A percentile compares a stretch with the other conserved stretches of the same genome.
Evolutionary conservation across 345 rosid genomes (phyloP).

Genomic region (Aquilaria yunnanensis): DNA sequence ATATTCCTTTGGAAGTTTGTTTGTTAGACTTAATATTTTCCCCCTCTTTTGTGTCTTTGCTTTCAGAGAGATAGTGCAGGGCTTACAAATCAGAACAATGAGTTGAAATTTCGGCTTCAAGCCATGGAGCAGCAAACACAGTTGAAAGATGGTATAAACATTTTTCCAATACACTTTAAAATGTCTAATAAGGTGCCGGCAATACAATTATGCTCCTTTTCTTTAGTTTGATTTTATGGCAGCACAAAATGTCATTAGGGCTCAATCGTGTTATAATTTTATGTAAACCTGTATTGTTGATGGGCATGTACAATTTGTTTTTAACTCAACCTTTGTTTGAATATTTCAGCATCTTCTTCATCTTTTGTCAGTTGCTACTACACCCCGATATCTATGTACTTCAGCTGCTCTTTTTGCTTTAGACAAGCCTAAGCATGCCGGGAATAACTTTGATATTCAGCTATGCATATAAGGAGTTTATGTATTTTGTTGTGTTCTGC

Average conservation of each 20-base stretch:
- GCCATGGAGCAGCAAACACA: slow-evolving; percentile 62
- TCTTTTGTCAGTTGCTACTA: no score
- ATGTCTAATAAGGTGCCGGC: not conserved
- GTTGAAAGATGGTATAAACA: slow-evolving; percentile 42
- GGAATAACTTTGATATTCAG: no score
- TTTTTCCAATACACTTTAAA: not conserved
- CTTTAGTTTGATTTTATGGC: not conserved
- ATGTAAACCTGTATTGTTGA: not conserved
- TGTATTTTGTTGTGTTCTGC: no score
- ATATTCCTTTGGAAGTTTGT: not conserved
- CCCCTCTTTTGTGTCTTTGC: slow-evolving; percentile 6
- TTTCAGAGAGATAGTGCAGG: slow-evolving; percentile 46
- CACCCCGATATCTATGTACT: no score
- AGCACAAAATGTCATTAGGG: not conserved
- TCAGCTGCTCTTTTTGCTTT: no score
- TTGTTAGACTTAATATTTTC: not conserved
- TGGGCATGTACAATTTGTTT: not conserved
- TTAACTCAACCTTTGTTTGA: no score
- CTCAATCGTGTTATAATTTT: not conserved
- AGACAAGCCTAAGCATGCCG: no score
- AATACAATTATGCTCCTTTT: not conserved
- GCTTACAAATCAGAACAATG: slow-evolving; percentile 42
- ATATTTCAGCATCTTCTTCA: no score
- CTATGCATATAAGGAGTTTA: no score
- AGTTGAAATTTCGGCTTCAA: slow-evolving; percentile 56